These are phyloP conservation scores for Pseudonectria buxi DNA, from an alignment of 2,329 filamentous ascomycete genomes.

Conservation along the genomic window DNA sequence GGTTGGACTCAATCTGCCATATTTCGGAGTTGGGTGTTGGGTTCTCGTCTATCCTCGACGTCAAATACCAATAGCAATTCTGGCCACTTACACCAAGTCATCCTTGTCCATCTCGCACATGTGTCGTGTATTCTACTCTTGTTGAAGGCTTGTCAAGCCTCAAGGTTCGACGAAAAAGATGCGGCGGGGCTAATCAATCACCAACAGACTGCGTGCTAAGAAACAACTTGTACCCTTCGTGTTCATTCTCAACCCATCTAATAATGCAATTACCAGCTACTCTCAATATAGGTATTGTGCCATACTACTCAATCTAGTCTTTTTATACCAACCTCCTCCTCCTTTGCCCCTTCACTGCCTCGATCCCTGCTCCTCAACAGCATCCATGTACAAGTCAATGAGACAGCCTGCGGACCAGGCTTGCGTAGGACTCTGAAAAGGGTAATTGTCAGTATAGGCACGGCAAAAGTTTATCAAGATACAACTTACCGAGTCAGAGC, in stretches of 20 bases:
- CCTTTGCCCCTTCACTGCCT: conserved; percentile 3
- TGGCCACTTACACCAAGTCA: too few relatives aligned
- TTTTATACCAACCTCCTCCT: too few relatives aligned
- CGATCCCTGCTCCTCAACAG: conserved; percentile 45
- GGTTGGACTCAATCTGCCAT: too few relatives aligned
- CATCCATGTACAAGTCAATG: conserved; percentile 95
- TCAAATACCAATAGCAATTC: too few relatives aligned
- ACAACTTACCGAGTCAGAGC: conserved; percentile 73
- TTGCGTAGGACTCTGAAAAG: conserved; percentile 74
- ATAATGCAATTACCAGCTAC: neutral
- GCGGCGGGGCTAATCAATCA: too few relatives aligned
- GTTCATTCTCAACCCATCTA: neutral
- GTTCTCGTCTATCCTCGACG: too few relatives aligned
- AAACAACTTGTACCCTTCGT: too few relatives aligned
- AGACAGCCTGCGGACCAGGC: conserved; percentile 94
- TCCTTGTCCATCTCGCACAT: too few relatives aligned
- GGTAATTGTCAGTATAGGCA: conserved; percentile 6
- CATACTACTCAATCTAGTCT: conserved; percentile 6
- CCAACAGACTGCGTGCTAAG: too few relatives aligned
- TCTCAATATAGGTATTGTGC: conserved; percentile 1
- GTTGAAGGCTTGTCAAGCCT: conserved; percentile 8
- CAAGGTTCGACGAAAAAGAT: too few relatives aligned
- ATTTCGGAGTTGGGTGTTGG: too few relatives aligned
- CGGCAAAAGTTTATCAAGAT: neutral
- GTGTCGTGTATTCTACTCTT: conserved; percentile 4